phyloP scores from a whole-genome alignment of 2,329 filamentous ascomycete species.

The Epichloe scottii region DNA sequence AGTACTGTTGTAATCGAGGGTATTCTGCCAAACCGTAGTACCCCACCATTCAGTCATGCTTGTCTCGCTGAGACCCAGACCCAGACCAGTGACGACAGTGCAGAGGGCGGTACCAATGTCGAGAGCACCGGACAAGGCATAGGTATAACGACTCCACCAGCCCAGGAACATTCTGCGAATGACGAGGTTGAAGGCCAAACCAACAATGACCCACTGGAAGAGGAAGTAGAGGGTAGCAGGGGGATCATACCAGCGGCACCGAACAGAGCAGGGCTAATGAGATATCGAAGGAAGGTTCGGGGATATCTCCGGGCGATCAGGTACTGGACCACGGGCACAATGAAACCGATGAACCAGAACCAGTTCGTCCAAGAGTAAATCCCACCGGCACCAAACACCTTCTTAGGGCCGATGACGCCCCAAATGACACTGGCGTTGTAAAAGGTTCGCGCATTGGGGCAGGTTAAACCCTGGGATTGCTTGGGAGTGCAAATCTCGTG shows the following conservation, averaged over 20 bases:
- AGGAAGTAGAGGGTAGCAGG: conserved; percentile 45
- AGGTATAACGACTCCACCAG: conserved; percentile 49
- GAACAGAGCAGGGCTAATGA: conserved; percentile 42
- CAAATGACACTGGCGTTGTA: conserved; percentile 48
- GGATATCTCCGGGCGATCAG: conserved; percentile 34
- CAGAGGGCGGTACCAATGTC: conserved; percentile 47
- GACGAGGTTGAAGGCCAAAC: conserved; percentile 41
- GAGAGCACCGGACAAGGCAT: conserved; percentile 44
- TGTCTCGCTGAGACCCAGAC: conserved; percentile 31
- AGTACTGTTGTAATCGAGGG: conserved; percentile 16
- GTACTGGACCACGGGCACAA: conserved; percentile 36
- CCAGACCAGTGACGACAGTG: conserved; percentile 38
- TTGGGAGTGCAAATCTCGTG: conserved; percentile 35
- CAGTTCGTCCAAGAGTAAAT: conserved; percentile 36
- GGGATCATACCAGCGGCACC: conserved; percentile 37
- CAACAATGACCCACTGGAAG: conserved; percentile 41
- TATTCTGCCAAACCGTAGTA: conserved; percentile 14
- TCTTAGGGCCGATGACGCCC: conserved; percentile 40
- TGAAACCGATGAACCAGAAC: conserved; percentile 42
- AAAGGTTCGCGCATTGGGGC: conserved; percentile 45
- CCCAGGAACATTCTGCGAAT: conserved; percentile 36
- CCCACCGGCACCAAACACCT: conserved; percentile 24
- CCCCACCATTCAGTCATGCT: conserved; percentile 39
- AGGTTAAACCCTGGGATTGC: conserved; percentile 39
- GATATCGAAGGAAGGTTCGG: conserved; percentile 31